Base-by-base conservation (phyloP, 129 eudicot species). In the Tagetes patula region DNA sequence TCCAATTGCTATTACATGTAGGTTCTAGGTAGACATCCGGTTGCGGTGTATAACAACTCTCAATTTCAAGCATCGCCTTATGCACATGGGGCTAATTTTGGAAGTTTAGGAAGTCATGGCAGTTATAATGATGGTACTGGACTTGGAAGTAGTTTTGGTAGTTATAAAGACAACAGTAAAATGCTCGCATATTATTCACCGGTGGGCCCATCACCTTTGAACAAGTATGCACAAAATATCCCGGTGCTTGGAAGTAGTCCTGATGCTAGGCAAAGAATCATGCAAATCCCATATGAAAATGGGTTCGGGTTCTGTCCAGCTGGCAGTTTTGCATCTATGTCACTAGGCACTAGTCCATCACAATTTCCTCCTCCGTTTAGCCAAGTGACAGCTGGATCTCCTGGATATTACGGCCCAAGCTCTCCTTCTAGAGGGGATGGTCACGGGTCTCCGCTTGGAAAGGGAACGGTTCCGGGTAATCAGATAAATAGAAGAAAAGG, bases 261-360 rank as follows among this genome's bases (percentile, higher is more conserved):
- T 8, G 96, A 94, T 78, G 81, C 96, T 3, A 86, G 91, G 74
- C 73, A 90, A 58, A 84, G 84, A 46, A 75, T 86, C 8, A 76
- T 84, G 86, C 96, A 79, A 47, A 82, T 75, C 13, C 84, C 96
- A 11, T 96, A 87, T 48, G 87, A 86, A 34, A 81, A 83, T 60
- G 91, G 97, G 34, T 81, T 86, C 46, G 93, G 93, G 58, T 82
- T 85, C 73, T 87, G 96, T 71, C 98, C 98, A 39, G 79, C 82
- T 0, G 92, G 96, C 65, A 90, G 87, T 62, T 94, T 90, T 41
- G 87, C 86, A 6, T 91, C 96, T 3, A 87, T 94, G 96, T 89
- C 98, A 62, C 96, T 94, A 43, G 98, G 98, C 14, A 81, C 98
- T 10, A 94, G 98, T 74, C 98, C 98, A 43, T 94, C 98, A 27